Percentiles rank a stretch among this genome's conserved stretches.
Evolutionary conservation across 768 basidiomycete species (phyloP).

Genomic region (Rhodotorula babjevae): DNA sequence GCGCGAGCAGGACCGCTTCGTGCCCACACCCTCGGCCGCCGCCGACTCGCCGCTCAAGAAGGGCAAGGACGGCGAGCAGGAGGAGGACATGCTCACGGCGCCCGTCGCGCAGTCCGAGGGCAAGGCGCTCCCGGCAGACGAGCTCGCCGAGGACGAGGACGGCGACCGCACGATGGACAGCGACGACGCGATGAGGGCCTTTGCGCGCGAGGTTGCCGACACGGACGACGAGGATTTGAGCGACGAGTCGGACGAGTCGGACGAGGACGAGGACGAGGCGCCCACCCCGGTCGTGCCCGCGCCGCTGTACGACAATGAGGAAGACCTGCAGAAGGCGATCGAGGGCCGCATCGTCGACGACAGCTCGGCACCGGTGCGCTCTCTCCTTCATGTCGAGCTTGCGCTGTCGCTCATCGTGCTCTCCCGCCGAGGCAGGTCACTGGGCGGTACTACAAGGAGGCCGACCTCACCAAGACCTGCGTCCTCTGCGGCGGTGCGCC

Average conservation of each 20-base stretch:
- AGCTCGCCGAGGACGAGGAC: background rate
- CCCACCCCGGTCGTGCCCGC: background rate
- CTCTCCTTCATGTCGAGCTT: too few species aligned
- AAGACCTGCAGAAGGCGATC: constrained; percentile 28
- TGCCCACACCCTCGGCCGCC: background rate
- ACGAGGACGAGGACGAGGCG: constrained; percentile 3
- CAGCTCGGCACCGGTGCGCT: constrained; percentile 10
- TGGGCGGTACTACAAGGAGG: constrained; percentile 38
- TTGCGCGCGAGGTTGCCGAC: constrained; percentile 29
- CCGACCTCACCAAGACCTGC: constrained; percentile 35
- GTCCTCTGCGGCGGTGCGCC: constrained; percentile 36
- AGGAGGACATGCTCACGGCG: background rate
- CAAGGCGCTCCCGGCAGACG: background rate
- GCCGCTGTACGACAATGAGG: constrained; percentile 33
- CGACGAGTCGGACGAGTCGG: background rate
- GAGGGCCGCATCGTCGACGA: constrained; percentile 36
- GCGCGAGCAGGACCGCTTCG: constrained; percentile 10
- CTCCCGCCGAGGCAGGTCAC: constrained; percentile 8
- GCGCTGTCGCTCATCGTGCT: background rate
- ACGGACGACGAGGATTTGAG: constrained; percentile 2
- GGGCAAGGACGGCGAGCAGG: background rate
- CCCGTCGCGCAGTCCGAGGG: background rate
- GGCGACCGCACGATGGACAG: constrained; percentile 7
- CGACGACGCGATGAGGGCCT: constrained; percentile 23
- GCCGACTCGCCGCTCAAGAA: background rate